Base-by-base conservation (phyloP, 768 basidiomycete species). In the Pleurotus sapidus region DNA sequence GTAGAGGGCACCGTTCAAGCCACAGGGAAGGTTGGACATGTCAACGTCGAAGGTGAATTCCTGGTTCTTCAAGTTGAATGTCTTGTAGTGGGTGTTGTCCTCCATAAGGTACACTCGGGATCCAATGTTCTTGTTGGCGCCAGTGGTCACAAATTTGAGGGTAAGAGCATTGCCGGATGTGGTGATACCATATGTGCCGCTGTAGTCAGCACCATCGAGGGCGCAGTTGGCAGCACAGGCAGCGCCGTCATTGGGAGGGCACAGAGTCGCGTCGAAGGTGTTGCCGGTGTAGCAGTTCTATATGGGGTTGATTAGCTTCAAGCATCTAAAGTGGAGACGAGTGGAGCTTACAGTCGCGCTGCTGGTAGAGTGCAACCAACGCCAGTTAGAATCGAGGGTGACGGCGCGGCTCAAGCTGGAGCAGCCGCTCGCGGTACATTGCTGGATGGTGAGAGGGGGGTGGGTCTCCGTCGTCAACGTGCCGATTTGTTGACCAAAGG, bases 21-120 rank as follows among this genome's bases (percentile, higher is more conserved):
- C 83, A 64, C 82, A 83, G 25, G 76, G 77, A 50, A 84, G 76
- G 64, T 81, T 73, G 60, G 81, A 80, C 60, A 84, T 74, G 65
- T 84, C 81, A 64, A 84, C 82, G 68, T 82, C 81, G 72, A 84
- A 84, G 57, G 80, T 76, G 72, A 84, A 83, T 68, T 84, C 83
- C 65, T 81, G 74, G 76, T 83, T 83, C 57, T 75, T 66, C 59
- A 82, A 67, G 61, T 74, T 70, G 71, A 76, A 74, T 61, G 70
- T 65, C 61, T 74, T 63, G 74, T 85, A 85, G 40, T 67, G 61
- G 61, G 70, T 67, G 54, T 75, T 74, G 68, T 68, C 70, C 57
- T 68, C 70, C 74, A 85, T 70, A 66, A 85, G 75, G 74, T 84
- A 85, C 59, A 75, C 69, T 50, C 76, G 74, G 27, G 74, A 74